A percentile compares a stretch with the other conserved stretches of the same genome.
phyloP scores from a whole-genome alignment of 1,139 yeast genomes.

The Hansenula lynferdii region DNA sequence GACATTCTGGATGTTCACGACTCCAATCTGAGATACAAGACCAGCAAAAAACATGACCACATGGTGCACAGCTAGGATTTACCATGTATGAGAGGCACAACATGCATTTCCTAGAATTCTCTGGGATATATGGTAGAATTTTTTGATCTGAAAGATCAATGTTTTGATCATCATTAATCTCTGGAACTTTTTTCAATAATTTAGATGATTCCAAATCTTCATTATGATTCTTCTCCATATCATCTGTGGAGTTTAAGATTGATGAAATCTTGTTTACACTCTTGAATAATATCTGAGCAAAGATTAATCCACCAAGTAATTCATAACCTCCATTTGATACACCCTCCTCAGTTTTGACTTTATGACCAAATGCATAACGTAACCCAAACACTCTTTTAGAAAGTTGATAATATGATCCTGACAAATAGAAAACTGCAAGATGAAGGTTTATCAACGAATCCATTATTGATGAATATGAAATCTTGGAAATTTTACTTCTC shows the following conservation, averaged over 20 bases:
- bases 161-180: conserved; percentile 6
- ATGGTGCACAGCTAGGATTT: conserved; percentile 79
- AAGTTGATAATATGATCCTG: conserved; percentile 74
- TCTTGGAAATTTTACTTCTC: conserved; percentile 5
- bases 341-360: conserved; percentile 40
- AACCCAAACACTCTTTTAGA: conserved; percentile 76
- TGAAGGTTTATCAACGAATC: conserved; percentile 61
- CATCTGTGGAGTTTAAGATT: too few relatives aligned
- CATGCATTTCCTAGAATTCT: conserved; percentile 70
- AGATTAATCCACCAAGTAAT: conserved; percentile 65
- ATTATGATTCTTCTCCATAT: background rate
- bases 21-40: conserved; percentile 87
- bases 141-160: conserved; percentile 54
- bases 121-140: conserved; percentile 66
- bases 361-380: conserved; percentile 71
- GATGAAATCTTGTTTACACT: conserved; percentile 16
- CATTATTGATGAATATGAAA: conserved; percentile 37
- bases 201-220: conserved; percentile 10
- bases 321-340: conserved; percentile 60
- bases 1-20: conserved; percentile 85
- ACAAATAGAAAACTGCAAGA: conserved; percentile 75
- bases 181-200: conserved; percentile 1
- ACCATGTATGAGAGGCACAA: conserved; percentile 77
- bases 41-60: conserved; percentile 97
- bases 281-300: conserved; percentile 54